These are phyloP conservation scores for Neurospora sp. DNA, from an alignment of 495 filamentous ascomycete genomes.

Conservation along the genomic window DNA sequence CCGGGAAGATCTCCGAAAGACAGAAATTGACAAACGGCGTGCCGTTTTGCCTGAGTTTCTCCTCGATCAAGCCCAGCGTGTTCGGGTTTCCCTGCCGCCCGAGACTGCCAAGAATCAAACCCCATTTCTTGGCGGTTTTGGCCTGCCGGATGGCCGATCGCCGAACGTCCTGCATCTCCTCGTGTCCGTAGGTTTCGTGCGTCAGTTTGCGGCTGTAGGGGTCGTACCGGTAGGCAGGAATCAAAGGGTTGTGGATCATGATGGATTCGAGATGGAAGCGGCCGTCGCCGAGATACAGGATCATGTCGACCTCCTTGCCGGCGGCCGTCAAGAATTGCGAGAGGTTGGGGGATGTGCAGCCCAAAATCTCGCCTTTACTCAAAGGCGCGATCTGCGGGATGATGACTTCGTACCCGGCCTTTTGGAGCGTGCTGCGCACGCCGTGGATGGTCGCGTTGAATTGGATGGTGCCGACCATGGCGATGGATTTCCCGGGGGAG, in stretches of 20 bases:
- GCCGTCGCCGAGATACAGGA: constrained; percentile 92
- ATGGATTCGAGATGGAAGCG: constrained; percentile 95
- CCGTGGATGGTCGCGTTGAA: constrained; percentile 96
- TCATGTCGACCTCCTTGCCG: constrained; percentile 52
- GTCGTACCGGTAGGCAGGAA: constrained; percentile 93
- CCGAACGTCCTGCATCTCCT: constrained; percentile 75
- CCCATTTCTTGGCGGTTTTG: constrained; percentile 73
- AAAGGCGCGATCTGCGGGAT: constrained; percentile 83
- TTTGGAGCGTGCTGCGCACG: constrained; percentile 61
- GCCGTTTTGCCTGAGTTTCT: constrained; percentile 51
- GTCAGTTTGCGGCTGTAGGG: constrained; percentile 90
- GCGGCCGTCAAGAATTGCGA: constrained; percentile 22
- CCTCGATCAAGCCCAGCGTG: constrained; percentile 79
- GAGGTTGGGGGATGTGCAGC: constrained; percentile 83
- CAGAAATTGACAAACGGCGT: constrained; percentile 75
- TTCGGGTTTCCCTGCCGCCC: constrained; percentile 93
- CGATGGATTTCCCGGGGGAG: constrained; percentile 69
- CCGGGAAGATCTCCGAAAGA: constrained; percentile 90
- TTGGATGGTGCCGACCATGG: constrained; percentile 93
- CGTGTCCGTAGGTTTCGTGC: constrained; percentile 78
- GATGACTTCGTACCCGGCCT: constrained; percentile 68
- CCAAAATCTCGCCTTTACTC: constrained; percentile 64
- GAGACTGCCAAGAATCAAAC: constrained; percentile 84
- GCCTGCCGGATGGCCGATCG: constrained; percentile 66
- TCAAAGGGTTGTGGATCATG: constrained; percentile 92